phyloP scores from a whole-genome alignment of 192 early-diverging fungal genomes.

The Podila horticola region DNA sequence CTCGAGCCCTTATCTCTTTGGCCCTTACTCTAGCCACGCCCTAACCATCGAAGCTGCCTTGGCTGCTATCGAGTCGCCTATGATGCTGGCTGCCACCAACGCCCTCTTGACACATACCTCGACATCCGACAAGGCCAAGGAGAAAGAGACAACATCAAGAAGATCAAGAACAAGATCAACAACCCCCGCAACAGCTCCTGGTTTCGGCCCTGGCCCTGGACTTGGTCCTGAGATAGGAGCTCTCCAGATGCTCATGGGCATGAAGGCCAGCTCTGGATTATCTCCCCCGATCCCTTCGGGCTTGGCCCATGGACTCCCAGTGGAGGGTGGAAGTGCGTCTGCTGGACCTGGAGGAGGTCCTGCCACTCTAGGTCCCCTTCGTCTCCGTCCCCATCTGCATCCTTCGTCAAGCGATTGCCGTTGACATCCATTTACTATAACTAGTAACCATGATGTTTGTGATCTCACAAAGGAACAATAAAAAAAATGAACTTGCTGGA shows the following conservation, averaged over 20 bases:
- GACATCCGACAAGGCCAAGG: not conserved
- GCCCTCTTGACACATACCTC: slow-evolving; percentile 9
- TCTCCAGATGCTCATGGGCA: not conserved
- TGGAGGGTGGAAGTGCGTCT: not conserved
- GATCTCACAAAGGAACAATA: too few species aligned
- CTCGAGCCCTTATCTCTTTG: slow-evolving; percentile 12
- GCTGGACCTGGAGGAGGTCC: not conserved
- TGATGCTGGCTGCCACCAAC: slow-evolving; percentile 33
- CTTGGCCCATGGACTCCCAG: not conserved
- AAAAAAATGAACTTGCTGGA: too few species aligned
- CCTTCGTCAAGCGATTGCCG: too few species aligned
- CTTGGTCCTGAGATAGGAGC: not conserved
- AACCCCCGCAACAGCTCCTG: not conserved
- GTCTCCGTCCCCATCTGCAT: too few species aligned
- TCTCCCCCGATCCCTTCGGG: too few species aligned
- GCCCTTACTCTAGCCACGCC: slow-evolving; percentile 16
- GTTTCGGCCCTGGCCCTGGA: not conserved
- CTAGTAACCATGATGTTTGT: too few species aligned
- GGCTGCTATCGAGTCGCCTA: slow-evolving; percentile 17
- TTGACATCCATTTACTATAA: too few species aligned
- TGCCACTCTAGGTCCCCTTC: too few species aligned
- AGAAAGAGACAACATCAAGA: not conserved
- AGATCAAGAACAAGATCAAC: not conserved
- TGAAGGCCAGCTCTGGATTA: not conserved
- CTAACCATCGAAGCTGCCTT: slow-evolving; percentile 17